Conservation (phyloP, 352 stramenopile genomes). For the Globisporangium rhizosaccharum region DNA sequence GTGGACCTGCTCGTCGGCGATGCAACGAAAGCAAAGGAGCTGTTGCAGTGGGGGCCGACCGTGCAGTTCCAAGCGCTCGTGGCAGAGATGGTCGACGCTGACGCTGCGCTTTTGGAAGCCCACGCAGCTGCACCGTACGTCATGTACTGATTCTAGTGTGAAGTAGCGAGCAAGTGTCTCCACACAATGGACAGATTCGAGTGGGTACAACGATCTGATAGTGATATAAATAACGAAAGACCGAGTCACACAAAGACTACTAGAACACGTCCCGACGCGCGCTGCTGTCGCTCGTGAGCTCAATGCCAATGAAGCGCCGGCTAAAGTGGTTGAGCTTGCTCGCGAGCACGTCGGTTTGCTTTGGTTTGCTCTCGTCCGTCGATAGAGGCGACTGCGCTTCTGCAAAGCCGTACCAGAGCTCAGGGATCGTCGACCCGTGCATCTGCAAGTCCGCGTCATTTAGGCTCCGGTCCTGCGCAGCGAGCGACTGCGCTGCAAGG, state of each 20-base stretch:
- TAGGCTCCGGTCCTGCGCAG: conserved; percentile 32
- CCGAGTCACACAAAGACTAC: neutral
- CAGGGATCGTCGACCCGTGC: conserved; percentile 46
- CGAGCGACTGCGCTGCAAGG: conserved; percentile 36
- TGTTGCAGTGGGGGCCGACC: conserved; percentile 90
- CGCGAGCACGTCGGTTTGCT: conserved; percentile 32
- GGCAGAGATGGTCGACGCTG: conserved; percentile 94
- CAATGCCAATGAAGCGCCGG: conserved; percentile 53
- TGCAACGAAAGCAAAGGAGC: conserved; percentile 88
- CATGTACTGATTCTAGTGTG: conserved; percentile 5
- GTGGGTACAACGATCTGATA: neutral
- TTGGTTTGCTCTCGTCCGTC: conserved; percentile 14
- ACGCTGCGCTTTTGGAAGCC: conserved; percentile 32
- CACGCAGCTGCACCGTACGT: conserved; percentile 2
- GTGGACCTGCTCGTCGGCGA: conserved; percentile 97
- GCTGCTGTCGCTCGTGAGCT: conserved; percentile 25
- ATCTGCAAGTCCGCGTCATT: conserved; percentile 33
- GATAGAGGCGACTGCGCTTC: conserved; percentile 22
- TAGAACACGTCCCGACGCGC: conserved; percentile 61
- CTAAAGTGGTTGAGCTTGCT: conserved; percentile 55
- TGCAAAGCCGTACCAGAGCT: conserved; percentile 58
- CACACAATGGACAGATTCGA: neutral
- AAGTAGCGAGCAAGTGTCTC: neutral
- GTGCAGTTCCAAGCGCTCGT: conserved; percentile 93
- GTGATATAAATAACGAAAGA: conserved; percentile 9